phyloP scores from a whole-genome alignment of 2,329 filamentous ascomycete species.

The Ophiostoma sp. region DNA sequence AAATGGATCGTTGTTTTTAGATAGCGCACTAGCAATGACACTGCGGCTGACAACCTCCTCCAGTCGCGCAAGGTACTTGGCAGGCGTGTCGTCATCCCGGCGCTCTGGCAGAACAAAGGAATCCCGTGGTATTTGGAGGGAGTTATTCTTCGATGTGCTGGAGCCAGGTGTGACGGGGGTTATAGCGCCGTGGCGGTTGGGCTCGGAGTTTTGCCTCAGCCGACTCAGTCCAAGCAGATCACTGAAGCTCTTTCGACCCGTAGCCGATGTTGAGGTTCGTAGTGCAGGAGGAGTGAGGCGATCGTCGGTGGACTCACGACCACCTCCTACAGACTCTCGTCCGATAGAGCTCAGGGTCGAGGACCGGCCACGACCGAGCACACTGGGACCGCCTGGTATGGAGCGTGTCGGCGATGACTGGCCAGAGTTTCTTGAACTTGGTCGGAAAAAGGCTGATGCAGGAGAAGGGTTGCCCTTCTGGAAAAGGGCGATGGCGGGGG shows the following conservation, averaged over 20 bases:
- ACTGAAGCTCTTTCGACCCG: constrained; percentile 88
- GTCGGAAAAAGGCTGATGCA: constrained; percentile 47
- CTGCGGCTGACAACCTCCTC: constrained; percentile 76
- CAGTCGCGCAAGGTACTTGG: constrained; percentile 78
- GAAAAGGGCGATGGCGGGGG: constrained; percentile 33
- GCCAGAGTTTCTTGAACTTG: constrained; percentile 48
- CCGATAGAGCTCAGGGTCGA: constrained; percentile 84
- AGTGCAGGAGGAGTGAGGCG: constrained; percentile 60
- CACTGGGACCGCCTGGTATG: not conserved
- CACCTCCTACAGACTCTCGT: constrained; percentile 61
- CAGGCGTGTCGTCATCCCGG: constrained; percentile 81
- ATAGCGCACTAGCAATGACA: constrained; percentile 76
- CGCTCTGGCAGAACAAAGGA: constrained; percentile 67
- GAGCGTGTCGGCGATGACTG: constrained; percentile 61
- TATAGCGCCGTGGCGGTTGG: constrained; percentile 60
- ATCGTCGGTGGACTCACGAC: constrained; percentile 65
- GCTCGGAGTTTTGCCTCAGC: constrained; percentile 75
- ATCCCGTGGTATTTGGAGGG: constrained; percentile 70
- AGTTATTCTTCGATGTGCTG: constrained; percentile 72
- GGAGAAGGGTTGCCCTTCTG: constrained; percentile 41
- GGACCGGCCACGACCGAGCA: constrained; percentile 60
- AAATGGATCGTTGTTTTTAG: constrained; percentile 81
- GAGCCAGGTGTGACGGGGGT: constrained; percentile 65
- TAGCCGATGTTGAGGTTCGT: constrained; percentile 73
- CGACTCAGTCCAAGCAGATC: constrained; percentile 76